Conservation (phyloP, 2,329 filamentous ascomycete species). For the Berkeleyomyces basicola region DNA sequence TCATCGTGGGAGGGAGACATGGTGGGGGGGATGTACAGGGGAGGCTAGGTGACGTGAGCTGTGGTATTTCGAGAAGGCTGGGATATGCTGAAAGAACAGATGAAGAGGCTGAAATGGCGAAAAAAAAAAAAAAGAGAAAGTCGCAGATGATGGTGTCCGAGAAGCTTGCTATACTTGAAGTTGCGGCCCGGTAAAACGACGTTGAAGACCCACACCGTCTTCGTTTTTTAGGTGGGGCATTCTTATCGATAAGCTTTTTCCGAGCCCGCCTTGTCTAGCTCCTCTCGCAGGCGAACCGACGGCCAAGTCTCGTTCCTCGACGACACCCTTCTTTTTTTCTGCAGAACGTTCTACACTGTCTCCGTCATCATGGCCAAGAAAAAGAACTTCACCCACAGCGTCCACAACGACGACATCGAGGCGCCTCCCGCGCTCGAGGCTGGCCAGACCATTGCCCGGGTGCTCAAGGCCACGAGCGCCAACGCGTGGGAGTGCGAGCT, state of each 20-base stretch:
- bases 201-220: background rate
- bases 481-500: slow-evolving; percentile 70
- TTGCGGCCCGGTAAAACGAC: background rate
- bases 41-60: background rate
- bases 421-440: slow-evolving; percentile 11
- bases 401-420: slow-evolving; percentile 10
- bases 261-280: background rate
- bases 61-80: background rate
- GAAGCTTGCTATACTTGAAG: background rate
- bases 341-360: background rate
- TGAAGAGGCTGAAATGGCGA: background rate
- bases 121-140: background rate
- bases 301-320: background rate
- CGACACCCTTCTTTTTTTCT: background rate
- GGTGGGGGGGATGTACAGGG: background rate
- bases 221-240: slow-evolving; percentile 6
- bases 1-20: slow-evolving; percentile 22
- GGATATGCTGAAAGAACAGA: background rate
- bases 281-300: too few species aligned
- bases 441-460: slow-evolving; percentile 55
- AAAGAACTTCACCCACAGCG: slow-evolving; percentile 13
- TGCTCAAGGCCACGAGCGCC: slow-evolving; percentile 73
- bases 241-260: slow-evolving; percentile 11
- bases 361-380: slow-evolving; percentile 9
- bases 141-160: background rate